A percentile compares a stretch with the other conserved stretches of the same genome.
Conservation (phyloP, 2,329 filamentous ascomycete species). For the Herpotrichia juniperi region DNA sequence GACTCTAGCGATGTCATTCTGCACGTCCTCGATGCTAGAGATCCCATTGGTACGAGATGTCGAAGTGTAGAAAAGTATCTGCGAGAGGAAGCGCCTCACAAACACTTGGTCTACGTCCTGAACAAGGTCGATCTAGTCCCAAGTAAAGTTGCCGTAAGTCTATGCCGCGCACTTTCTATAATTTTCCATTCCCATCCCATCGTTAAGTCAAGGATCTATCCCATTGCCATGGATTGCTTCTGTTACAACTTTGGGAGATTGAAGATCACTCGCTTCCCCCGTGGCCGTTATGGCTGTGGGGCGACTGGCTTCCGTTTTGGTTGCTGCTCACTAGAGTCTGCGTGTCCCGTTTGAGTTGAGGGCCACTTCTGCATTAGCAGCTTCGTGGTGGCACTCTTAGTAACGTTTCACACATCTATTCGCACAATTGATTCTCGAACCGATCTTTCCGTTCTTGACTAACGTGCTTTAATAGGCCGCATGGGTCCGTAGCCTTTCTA, state of each 20-base stretch:
- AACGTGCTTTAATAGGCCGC: constrained; percentile 68
- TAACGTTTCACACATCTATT: constrained; percentile 88
- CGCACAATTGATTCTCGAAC: constrained; percentile 30
- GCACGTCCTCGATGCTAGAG: constrained; percentile 74
- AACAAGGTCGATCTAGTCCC: constrained; percentile 95
- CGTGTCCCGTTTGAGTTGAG: constrained; percentile 99
- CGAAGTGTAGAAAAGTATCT: constrained; percentile 92
- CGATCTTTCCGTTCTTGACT: constrained; percentile 27
- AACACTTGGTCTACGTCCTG: constrained; percentile 87
- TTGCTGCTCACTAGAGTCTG: constrained; percentile 73
- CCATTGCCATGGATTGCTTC: constrained; percentile 78
- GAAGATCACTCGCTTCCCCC: constrained; percentile 72
- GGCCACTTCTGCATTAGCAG: constrained; percentile 69
- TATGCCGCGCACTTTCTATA: constrained; percentile 10
- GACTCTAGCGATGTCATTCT: constrained; percentile 95
- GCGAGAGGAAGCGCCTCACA: constrained; percentile 90
- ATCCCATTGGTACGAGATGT: constrained; percentile 81
- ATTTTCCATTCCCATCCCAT: constrained; percentile 68
- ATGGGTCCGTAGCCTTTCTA: constrained; percentile 88
- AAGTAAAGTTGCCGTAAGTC: constrained; percentile 91
- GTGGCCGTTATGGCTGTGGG: constrained; percentile 68
- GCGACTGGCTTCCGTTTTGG: constrained; percentile 90
- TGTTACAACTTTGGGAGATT: constrained; percentile 99
- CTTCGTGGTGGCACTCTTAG: constrained; percentile 91
- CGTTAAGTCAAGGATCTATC: constrained; percentile 90